Evolutionary conservation across 306 rosid species (phyloP).

Genomic region (Castanea mollissima): DNA sequence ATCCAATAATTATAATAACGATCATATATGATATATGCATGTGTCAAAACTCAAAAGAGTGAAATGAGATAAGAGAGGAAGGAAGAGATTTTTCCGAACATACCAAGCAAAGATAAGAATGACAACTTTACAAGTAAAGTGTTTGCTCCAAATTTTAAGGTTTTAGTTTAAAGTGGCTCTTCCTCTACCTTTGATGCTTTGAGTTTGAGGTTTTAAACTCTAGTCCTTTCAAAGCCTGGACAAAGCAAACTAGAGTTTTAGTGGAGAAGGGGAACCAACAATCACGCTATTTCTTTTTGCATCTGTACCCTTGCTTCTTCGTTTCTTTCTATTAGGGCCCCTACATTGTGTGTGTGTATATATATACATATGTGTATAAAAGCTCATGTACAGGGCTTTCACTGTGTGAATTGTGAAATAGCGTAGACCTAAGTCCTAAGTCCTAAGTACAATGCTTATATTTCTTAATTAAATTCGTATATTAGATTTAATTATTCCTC

Average conservation of each 20-base stretch:
- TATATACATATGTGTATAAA: too few species aligned
- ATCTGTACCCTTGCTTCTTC: not conserved
- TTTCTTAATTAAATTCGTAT: too few species aligned
- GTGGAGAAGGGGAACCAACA: not conserved
- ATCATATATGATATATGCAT: not conserved
- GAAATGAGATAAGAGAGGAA: not conserved
- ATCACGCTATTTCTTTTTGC: not conserved
- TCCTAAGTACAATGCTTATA: too few species aligned
- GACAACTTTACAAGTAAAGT: too few species aligned
- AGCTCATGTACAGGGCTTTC: too few species aligned
- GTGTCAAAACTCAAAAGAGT: not conserved
- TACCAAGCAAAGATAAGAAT: not conserved
- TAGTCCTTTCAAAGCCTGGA: too few species aligned
- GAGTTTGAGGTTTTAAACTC: not conserved
- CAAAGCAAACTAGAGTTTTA: too few species aligned
- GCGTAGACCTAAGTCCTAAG: too few species aligned
- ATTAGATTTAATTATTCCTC: too few species aligned
- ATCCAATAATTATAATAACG: not conserved
- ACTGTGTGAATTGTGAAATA: too few species aligned
- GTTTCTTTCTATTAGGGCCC: not conserved
- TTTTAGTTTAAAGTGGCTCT: not conserved
- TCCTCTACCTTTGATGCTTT: not conserved
- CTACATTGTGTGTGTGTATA: not conserved
- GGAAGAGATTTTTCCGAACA: not conserved
- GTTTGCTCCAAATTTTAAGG: too few species aligned